Percentiles rank a stretch among this genome's conserved stretches.
Evolutionary conservation across 805 yeast species (phyloP).

Genomic region (Teunomyces stri): DNA sequence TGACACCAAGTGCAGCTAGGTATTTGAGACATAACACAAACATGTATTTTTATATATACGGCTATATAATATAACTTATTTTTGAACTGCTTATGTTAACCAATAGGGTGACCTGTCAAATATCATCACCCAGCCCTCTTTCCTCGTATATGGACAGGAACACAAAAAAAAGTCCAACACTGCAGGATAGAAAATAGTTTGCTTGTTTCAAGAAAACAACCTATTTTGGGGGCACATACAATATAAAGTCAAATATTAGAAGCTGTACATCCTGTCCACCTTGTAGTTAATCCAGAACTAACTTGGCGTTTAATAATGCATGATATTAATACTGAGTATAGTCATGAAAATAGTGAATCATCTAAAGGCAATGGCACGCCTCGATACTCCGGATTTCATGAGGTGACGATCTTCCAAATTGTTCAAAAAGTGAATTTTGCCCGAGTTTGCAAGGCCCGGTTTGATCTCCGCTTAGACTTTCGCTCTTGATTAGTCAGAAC

Average conservation of each 20-base stretch:
- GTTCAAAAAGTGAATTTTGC: neutral
- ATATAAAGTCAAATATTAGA: neutral
- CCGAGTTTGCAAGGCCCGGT: neutral
- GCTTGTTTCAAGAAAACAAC: neutral
- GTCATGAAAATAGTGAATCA: neutral
- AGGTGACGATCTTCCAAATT: neutral
- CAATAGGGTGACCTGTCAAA: no score
- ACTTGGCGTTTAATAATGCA: neutral
- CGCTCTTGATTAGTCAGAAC: neutral
- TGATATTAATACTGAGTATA: neutral
- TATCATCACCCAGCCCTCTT: no score
- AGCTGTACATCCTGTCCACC: neutral
- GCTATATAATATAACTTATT: no score
- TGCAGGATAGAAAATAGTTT: neutral
- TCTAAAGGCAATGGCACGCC: neutral
- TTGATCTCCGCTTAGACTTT: neutral
- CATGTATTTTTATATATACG: no score
- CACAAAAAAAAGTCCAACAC: neutral
- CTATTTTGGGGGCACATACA: neutral
- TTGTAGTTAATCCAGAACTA: neutral
- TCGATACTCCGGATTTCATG: neutral
- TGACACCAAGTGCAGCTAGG: neutral
- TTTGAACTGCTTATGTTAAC: no score
- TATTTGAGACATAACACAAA: neutral
- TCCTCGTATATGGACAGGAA: neutral